phyloP scores from a whole-genome alignment of 108 stramenopile species.

The Cyclotella cryptica region DNA sequence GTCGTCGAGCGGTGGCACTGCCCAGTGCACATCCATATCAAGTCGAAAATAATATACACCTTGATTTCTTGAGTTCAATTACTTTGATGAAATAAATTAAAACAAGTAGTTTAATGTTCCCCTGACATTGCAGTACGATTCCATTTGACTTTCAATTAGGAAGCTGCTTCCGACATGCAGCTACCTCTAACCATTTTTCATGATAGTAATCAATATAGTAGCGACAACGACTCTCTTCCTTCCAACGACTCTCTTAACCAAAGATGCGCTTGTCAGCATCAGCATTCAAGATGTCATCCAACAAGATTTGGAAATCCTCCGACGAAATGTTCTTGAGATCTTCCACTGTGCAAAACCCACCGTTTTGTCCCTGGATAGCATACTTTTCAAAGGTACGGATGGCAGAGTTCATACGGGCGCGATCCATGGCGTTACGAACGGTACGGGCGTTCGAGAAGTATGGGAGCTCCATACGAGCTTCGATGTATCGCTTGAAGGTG shows the following conservation, averaged over 20 bases:
- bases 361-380: constrained; percentile 88
- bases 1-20: too few relatives aligned
- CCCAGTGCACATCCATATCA: too few relatives aligned
- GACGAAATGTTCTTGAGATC: constrained; percentile 89
- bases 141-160: too few relatives aligned
- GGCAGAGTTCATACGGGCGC: constrained; percentile 96
- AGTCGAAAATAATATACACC: too few relatives aligned
- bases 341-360: constrained; percentile 75
- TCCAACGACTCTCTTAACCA: constrained; percentile 55
- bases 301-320: constrained; percentile 93
- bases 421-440: constrained; percentile 98
- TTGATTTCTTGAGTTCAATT: too few relatives aligned
- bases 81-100: too few relatives aligned
- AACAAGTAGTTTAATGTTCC: too few relatives aligned
- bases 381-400: constrained; percentile 95
- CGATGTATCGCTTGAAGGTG: constrained; percentile 93
- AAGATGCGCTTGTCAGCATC: constrained; percentile 92
- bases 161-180: too few relatives aligned
- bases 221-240: too few relatives aligned
- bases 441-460: constrained; percentile 99
- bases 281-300: constrained; percentile 92
- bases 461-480: constrained; percentile 92
- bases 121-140: too few relatives aligned
- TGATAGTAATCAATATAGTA: too few relatives aligned
- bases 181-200: not conserved